Percentiles rank a stretch among this genome's conserved stretches.
Evolutionary conservation across 1,284 basidiomycete genomes (phyloP).

Genomic region (Ceratobasidium sp.): DNA sequence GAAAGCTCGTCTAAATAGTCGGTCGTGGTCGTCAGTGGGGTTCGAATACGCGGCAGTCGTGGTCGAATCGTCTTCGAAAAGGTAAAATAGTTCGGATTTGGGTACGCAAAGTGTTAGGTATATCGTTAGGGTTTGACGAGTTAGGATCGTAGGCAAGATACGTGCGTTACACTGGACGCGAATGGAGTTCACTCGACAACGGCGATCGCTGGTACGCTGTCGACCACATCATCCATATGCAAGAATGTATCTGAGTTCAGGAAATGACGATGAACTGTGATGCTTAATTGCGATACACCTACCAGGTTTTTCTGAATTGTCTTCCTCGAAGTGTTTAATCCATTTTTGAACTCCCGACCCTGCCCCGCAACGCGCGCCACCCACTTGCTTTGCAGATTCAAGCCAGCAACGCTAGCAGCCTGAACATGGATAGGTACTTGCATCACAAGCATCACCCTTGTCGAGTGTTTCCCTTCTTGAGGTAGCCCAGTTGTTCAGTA

Average conservation of each 20-base stretch:
- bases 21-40: slow-evolving; percentile 69
- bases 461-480: slow-evolving; percentile 78
- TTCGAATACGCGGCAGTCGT: slow-evolving; percentile 47
- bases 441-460: slow-evolving; percentile 94
- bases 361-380: slow-evolving; percentile 82
- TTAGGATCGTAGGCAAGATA: slow-evolving; percentile 1
- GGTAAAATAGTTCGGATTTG: slow-evolving; percentile 69
- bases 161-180: slow-evolving; percentile 61
- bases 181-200: slow-evolving; percentile 74
- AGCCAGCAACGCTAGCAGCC: slow-evolving; percentile 29
- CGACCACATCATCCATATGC: slow-evolving; percentile 97
- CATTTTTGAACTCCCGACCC: slow-evolving; percentile 97
- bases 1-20: slow-evolving; percentile 62
- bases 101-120: slow-evolving; percentile 60
- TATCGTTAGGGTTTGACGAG: slow-evolving; percentile 48
- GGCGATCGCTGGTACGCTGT: slow-evolving; percentile 80
- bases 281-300: slow-evolving; percentile 51
- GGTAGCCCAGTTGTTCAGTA: slow-evolving; percentile 92
- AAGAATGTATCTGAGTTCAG: slow-evolving; percentile 81
- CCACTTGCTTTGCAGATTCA: slow-evolving; percentile 79
- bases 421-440: slow-evolving; percentile 58
- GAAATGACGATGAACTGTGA: slow-evolving; percentile 15
- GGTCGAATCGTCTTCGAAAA: slow-evolving; percentile 67
- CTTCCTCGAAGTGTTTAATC: slow-evolving; percentile 92
- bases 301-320: slow-evolving; percentile 91